Conservation (phyloP, 2,329 filamentous ascomycete species). For the Claviceps sp. region DNA sequence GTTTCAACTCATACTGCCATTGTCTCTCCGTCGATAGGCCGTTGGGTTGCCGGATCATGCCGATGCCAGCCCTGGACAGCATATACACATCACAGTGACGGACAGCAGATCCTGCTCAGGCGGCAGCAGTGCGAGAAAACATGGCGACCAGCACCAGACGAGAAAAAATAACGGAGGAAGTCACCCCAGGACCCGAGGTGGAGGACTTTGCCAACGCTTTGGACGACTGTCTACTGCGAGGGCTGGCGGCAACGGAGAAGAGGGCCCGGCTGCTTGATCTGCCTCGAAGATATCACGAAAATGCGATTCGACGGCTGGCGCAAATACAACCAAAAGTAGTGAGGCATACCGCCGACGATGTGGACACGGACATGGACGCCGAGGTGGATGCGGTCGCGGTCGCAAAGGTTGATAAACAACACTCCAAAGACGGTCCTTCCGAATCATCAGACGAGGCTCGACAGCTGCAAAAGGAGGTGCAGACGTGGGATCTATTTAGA, state of each 20-base stretch:
- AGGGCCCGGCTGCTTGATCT: conserved; percentile 56
- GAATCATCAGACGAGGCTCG: conserved; percentile 13
- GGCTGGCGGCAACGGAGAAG: conserved; percentile 36
- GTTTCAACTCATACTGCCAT: neutral
- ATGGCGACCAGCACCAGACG: conserved; percentile 2
- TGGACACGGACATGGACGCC: conserved; percentile 44
- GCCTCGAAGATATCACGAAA: conserved; percentile 40
- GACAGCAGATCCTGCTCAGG: neutral
- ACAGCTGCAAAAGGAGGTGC: conserved; percentile 67
- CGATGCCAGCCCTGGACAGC: conserved; percentile 5
- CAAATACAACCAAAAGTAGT: conserved; percentile 16
- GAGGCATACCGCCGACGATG: conserved; percentile 27
- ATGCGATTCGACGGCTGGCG: conserved; percentile 26
- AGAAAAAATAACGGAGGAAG: conserved; percentile 14
- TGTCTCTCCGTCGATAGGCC: neutral
- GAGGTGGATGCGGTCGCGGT: conserved; percentile 40
- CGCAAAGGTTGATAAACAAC: conserved; percentile 40
- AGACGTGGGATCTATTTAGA: conserved; percentile 79
- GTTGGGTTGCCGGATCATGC: neutral
- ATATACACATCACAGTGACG: neutral
- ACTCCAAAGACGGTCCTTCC: neutral
- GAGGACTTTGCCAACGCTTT: conserved; percentile 75
- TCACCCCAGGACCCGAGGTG: conserved; percentile 65
- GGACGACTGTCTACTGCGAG: conserved; percentile 53
- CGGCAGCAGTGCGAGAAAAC: neutral